Conservation (phyloP, 192 early-diverging fungal species). For the Piromyces sp. region DNA sequence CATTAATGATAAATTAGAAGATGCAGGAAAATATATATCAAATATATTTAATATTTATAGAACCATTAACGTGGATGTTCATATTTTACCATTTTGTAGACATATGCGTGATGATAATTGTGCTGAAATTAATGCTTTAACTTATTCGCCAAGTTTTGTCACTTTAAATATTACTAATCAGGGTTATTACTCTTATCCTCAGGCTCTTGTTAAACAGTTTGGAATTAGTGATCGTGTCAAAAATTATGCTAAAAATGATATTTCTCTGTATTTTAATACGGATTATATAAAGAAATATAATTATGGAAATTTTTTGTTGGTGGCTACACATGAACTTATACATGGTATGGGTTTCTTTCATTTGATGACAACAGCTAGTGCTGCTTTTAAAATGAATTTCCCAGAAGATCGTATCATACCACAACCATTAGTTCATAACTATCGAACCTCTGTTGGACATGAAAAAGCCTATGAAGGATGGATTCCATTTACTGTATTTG, state of each 20-base stretch:
- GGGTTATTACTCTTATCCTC: background rate
- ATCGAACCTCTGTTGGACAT: background rate
- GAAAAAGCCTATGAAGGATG: background rate
- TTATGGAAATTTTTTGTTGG: background rate
- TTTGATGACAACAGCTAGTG: background rate
- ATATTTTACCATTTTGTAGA: background rate
- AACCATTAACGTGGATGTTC: background rate
- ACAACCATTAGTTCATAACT: background rate
- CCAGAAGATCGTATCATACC: background rate
- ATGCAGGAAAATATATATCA: background rate
- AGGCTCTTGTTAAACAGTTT: background rate
- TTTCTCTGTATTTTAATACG: background rate
- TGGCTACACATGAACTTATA: background rate
- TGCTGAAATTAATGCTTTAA: background rate
- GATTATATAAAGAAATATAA: background rate
- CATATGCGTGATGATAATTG: background rate
- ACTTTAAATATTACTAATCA: background rate
- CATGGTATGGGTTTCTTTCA: background rate
- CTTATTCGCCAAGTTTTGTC: background rate
- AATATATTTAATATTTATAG: background rate
- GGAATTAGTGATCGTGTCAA: background rate
- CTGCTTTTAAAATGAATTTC: background rate
- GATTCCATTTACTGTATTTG: background rate
- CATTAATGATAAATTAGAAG: background rate
- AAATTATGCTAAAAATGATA: background rate